Conservation (phyloP, 352 stramenopile genomes). For the Phytophthora tentaculata region DNA sequence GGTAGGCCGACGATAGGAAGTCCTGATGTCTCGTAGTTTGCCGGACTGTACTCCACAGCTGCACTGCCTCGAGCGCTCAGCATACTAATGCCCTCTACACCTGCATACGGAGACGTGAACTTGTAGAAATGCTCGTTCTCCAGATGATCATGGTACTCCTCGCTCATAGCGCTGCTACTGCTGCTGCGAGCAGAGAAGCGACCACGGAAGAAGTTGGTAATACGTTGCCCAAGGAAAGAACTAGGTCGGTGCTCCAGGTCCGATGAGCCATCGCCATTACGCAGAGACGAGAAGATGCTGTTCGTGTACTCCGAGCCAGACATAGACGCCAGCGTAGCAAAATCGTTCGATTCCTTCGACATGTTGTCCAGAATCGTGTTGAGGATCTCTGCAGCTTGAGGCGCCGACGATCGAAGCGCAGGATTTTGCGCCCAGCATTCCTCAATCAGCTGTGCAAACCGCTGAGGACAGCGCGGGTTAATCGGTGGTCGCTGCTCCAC, state of each 20-base stretch:
- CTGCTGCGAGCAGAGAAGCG: constrained; percentile 53
- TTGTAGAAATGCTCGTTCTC: constrained; percentile 52
- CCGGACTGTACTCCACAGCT: constrained; percentile 33
- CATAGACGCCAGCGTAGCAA: constrained; percentile 35
- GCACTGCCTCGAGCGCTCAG: constrained; percentile 40
- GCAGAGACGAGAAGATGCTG: constrained; percentile 65
- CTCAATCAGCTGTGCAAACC: constrained; percentile 63
- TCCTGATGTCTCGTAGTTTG: constrained; percentile 25
- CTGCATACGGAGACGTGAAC: constrained; percentile 51
- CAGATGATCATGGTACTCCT: constrained; percentile 43
- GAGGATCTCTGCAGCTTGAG: constrained; percentile 57
- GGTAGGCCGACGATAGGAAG: constrained; percentile 43
- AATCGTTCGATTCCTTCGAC: constrained; percentile 46
- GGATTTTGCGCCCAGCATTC: constrained; percentile 68
- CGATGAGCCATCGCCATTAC: constrained; percentile 36
- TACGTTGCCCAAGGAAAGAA: constrained; percentile 47
- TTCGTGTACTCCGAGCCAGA: constrained; percentile 56
- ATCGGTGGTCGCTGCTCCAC: constrained; percentile 59
- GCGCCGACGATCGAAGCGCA: constrained; percentile 45
- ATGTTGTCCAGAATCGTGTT: constrained; percentile 63
- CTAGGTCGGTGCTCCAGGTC: constrained; percentile 56
- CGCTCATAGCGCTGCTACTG: constrained; percentile 46
- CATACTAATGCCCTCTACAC: constrained; percentile 36
- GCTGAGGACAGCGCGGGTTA: constrained; percentile 54
- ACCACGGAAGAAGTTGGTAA: constrained; percentile 73